phyloP scores from a whole-genome alignment of 202 grass and related monocot genomes.

The Eragrostis tef region DNA sequence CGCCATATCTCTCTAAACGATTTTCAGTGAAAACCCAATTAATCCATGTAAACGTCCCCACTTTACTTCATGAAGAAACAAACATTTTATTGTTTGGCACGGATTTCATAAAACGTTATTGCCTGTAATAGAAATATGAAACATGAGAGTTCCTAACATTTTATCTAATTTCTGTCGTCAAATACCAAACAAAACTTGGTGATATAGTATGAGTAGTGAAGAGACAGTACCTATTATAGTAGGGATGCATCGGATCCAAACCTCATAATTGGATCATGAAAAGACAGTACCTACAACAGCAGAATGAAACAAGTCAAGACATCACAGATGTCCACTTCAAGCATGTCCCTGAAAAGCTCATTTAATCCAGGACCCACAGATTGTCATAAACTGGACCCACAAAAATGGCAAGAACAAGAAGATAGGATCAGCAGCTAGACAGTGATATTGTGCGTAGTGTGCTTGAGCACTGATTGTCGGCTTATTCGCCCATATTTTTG shows the following conservation, averaged over 20 bases:
- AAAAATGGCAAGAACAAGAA: conserved; percentile 21
- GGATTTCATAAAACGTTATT: background rate
- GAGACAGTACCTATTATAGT: background rate
- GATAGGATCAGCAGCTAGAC: conserved; percentile 39
- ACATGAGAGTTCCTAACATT: background rate
- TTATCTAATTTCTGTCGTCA: background rate
- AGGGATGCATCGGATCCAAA: conserved; percentile 11
- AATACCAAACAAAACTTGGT: background rate
- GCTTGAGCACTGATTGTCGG: conserved; percentile 36
- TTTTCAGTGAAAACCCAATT: background rate
- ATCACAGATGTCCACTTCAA: conserved; percentile 28
- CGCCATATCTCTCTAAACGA: background rate
- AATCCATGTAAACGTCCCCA: background rate
- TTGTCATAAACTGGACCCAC: background rate
- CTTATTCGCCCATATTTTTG: conserved; percentile 36
- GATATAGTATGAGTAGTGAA: conserved; percentile 14
- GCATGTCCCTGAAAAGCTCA: conserved; percentile 36
- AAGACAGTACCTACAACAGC: conserved; percentile 20
- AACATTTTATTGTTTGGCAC: background rate
- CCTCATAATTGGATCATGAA: background rate
- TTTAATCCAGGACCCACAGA: conserved; percentile 37
- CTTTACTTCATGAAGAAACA: background rate
- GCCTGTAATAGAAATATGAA: background rate
- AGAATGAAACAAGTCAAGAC: conserved; percentile 30
- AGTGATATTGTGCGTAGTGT: conserved; percentile 32